These are phyloP conservation scores for Cichorium intybus DNA, from an alignment of 140 eudicot genomes.

Conservation along the genomic window DNA sequence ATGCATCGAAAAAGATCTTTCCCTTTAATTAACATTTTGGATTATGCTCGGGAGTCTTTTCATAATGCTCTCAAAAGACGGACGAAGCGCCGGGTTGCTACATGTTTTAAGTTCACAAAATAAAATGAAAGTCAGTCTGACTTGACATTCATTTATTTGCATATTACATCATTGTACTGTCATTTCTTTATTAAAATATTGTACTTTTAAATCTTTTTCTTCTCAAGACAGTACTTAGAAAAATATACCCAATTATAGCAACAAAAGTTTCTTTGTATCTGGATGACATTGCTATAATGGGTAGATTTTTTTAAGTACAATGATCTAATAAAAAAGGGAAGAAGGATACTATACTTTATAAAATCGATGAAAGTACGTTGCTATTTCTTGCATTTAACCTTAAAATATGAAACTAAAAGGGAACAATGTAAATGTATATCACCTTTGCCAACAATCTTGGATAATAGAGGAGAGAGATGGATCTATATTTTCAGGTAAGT, in stretches of 20 bases:
- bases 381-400: no score
- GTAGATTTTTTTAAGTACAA: not conserved
- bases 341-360: no score
- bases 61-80: slow-evolving; percentile 69
- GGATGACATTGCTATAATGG: not conserved
- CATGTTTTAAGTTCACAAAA: not conserved
- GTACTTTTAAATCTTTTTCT: not conserved
- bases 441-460: slow-evolving; percentile 87
- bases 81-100: slow-evolving; percentile 65
- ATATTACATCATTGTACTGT: not conserved
- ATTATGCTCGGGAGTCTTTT: slow-evolving; percentile 47
- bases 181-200: not conserved
- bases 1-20: not conserved
- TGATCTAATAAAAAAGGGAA: not conserved
- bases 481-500: slow-evolving; percentile 61
- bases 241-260: not conserved
- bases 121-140: not conserved
- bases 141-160: not conserved
- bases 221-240: no score
- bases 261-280: not conserved
- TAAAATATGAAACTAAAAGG: not conserved
- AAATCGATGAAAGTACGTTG: not conserved
- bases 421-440: not conserved
- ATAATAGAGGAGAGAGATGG: slow-evolving; percentile 66
- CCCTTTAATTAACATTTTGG: slow-evolving; percentile 26